Conservation (phyloP, 2,329 filamentous ascomycete genomes). For the Intubia oerlemansii region DNA sequence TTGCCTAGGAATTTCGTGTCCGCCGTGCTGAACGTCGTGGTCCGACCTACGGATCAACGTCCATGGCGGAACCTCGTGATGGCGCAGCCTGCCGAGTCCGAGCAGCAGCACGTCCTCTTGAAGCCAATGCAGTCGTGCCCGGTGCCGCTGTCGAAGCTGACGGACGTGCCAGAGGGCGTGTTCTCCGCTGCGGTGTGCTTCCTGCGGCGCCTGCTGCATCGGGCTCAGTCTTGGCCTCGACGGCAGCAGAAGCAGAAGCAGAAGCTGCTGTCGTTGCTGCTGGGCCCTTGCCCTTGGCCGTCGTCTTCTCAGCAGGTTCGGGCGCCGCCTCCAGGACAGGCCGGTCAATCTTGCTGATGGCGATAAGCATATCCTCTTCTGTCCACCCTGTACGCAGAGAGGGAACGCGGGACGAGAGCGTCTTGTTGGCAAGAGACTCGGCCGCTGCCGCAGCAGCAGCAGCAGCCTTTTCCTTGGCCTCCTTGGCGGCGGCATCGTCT, state of each 20-base stretch:
- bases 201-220: neutral
- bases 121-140: neutral
- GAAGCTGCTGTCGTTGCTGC: neutral
- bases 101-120: constrained; percentile 2
- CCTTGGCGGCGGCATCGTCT: constrained; percentile 8
- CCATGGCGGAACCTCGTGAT: constrained; percentile 2
- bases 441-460: constrained; percentile 5
- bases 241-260: neutral
- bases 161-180: constrained; percentile 3
- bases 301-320: neutral
- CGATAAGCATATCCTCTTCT: constrained; percentile 22
- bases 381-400: constrained; percentile 20
- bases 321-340: neutral
- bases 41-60: constrained; percentile 4
- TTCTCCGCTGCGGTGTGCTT: neutral
- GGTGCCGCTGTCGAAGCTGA: constrained; percentile 9
- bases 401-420: constrained; percentile 14
- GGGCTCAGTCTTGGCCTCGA: constrained; percentile 4
- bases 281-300: constrained; percentile 6
- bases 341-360: constrained; percentile 20
- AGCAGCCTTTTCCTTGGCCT: constrained; percentile 11
- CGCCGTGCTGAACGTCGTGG: too few relatives aligned
- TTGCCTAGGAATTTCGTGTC: too few relatives aligned
- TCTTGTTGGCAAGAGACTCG: constrained; percentile 3
- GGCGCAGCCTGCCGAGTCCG: constrained; percentile 3